Percentiles rank a stretch among this genome's conserved stretches.
phyloP scores from a whole-genome alignment of 345 rosid species.

The Litchi chinensis region DNA sequence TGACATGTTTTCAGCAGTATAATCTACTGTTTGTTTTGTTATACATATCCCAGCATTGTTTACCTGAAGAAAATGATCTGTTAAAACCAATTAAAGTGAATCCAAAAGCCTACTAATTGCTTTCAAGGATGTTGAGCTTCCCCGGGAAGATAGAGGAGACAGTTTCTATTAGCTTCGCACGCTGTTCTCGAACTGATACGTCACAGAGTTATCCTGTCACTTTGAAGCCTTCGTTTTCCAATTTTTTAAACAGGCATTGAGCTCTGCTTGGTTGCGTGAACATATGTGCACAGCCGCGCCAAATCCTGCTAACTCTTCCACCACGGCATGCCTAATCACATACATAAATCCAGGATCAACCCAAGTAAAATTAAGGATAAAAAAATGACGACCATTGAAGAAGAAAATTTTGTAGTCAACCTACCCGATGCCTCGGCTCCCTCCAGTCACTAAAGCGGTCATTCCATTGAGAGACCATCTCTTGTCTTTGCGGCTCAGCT shows the following conservation, averaged over 20 bases:
- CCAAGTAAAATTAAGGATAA: background rate
- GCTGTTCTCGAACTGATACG: background rate
- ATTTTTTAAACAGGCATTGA: background rate
- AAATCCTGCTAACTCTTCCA: slow-evolving; percentile 16
- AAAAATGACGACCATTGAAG: background rate
- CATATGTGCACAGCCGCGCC: background rate
- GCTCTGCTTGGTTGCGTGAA: slow-evolving; percentile 5
- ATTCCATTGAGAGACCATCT: slow-evolving; percentile 34
- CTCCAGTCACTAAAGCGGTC: slow-evolving; percentile 36
- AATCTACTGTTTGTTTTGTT: slow-evolving; percentile 34
- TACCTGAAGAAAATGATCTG: slow-evolving; percentile 26
- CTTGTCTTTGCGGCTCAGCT: background rate
- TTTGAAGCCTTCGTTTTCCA: slow-evolving; percentile 27
- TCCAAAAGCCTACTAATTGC: background rate
- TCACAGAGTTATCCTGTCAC: slow-evolving; percentile 28
- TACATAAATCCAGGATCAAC: background rate
- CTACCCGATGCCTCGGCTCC: slow-evolving; percentile 30
- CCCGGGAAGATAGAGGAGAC: slow-evolving; percentile 27
- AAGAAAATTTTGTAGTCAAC: background rate
- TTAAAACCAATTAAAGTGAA: background rate
- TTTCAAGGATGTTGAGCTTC: slow-evolving; percentile 34
- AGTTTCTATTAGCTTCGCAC: slow-evolving; percentile 24
- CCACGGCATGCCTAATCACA: slow-evolving; percentile 10
- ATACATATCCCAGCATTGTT: slow-evolving; percentile 47
- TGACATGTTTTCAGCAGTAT: slow-evolving; percentile 33